A percentile compares a stretch with the other conserved stretches of the same genome.
phyloP scores from a whole-genome alignment of 2,329 filamentous ascomycete genomes.

The Chaetomiaceae sp. region DNA sequence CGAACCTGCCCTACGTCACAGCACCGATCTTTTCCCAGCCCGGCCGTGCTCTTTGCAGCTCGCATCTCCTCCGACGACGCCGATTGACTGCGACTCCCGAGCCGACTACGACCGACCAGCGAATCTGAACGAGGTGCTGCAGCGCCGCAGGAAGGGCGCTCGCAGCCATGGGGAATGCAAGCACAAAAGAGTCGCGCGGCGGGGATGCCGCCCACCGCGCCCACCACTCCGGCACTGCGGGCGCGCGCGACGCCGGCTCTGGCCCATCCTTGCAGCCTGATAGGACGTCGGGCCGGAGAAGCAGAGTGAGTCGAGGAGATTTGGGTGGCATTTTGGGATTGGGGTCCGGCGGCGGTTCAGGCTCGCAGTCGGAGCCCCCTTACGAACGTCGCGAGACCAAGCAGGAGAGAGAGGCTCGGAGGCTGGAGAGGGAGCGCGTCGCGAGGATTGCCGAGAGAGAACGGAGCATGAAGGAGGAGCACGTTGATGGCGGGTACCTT shows the following conservation, averaged over 20 bases:
- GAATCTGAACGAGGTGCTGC: constrained; percentile 4
- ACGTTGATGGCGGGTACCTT: constrained; percentile 88
- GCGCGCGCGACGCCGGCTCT: constrained; percentile 16
- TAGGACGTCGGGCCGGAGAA: constrained; percentile 23
- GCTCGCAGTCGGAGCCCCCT: constrained; percentile 36
- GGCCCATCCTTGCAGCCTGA: constrained; percentile 21
- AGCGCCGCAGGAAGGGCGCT: neutral
- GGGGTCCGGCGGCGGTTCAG: constrained; percentile 31
- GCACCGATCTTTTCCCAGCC: too few relatives aligned
- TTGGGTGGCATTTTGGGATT: constrained; percentile 42
- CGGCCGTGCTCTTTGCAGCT: neutral
- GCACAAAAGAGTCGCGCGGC: constrained; percentile 31
- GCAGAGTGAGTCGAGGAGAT: constrained; percentile 38
- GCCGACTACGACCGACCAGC: neutral
- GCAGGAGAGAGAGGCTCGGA: constrained; percentile 82
- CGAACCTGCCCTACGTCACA: constrained; percentile 12
- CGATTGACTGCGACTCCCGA: neutral
- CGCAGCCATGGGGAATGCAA: constrained; percentile 31
- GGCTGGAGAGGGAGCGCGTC: constrained; percentile 72
- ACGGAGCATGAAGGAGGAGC: constrained; percentile 82
- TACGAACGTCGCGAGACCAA: constrained; percentile 75
- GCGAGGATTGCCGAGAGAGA: constrained; percentile 77
- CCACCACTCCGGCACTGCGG: constrained; percentile 18
- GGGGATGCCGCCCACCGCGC: constrained; percentile 24
- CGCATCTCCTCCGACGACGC: neutral